These are phyloP conservation scores for Amanita inopinata DNA, from an alignment of 768 basidiomycete genomes.

Conservation along the genomic window DNA sequence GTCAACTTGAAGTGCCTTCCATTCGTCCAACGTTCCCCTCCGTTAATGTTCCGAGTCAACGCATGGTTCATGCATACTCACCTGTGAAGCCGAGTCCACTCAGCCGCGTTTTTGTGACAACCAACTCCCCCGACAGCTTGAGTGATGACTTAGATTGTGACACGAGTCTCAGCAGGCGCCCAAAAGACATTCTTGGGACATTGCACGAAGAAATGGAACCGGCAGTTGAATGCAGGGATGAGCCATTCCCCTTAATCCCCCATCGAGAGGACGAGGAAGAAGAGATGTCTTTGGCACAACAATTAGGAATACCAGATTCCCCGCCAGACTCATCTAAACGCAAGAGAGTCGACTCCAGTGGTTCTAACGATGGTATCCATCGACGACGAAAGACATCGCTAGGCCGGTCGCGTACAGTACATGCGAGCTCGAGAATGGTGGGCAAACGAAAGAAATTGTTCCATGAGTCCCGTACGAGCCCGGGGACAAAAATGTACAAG, in stretches of 20 bases:
- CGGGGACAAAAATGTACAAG: slow-evolving; percentile 26
- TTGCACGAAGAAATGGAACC: not conserved
- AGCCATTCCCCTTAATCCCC: slow-evolving; percentile 14
- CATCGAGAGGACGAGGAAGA: slow-evolving; percentile 7
- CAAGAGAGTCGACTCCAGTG: slow-evolving; percentile 9
- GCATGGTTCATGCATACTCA: slow-evolving; percentile 76
- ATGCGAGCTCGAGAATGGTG: slow-evolving; percentile 8
- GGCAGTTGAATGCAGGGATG: not conserved
- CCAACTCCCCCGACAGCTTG: slow-evolving; percentile 42
- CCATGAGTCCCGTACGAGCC: slow-evolving; percentile 20
- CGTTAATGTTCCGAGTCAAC: slow-evolving; percentile 59
- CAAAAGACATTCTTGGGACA: not conserved
- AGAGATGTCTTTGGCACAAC: slow-evolving; percentile 5
- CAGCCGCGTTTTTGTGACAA: slow-evolving; percentile 68
- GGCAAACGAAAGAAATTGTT: slow-evolving; percentile 20
- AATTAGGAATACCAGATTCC: slow-evolving; percentile 7
- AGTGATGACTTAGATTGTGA: slow-evolving; percentile 14
- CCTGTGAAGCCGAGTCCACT: slow-evolving; percentile 74
- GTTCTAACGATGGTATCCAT: not conserved
- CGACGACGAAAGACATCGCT: not conserved
- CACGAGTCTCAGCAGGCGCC: slow-evolving; percentile 10
- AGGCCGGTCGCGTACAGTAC: not conserved
- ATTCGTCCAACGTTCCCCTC: slow-evolving; percentile 46
- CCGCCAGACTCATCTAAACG: slow-evolving; percentile 8
- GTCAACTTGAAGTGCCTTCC: slow-evolving; percentile 9